Evolutionary conservation across 441 rosid species (phyloP).

Genomic region (Syzygium syzygioides): DNA sequence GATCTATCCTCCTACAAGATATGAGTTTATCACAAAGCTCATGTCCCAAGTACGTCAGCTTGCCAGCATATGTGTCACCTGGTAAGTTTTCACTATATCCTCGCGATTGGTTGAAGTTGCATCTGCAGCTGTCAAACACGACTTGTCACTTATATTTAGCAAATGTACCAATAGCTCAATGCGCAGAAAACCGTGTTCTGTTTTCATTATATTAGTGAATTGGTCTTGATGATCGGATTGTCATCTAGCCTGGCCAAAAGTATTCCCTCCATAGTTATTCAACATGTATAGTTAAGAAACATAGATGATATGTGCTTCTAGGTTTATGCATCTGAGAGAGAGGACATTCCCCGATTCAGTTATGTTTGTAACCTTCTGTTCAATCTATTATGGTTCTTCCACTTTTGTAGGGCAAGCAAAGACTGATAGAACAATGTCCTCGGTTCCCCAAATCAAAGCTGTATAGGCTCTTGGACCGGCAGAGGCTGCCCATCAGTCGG

Average conservation of each 20-base stretch:
- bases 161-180: not conserved
- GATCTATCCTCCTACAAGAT: slow-evolving; percentile 15
- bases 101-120: not conserved
- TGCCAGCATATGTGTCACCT: slow-evolving; percentile 49
- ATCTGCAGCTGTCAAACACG: not conserved
- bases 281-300: not conserved
- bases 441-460: slow-evolving; percentile 19
- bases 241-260: not conserved
- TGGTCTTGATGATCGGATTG: not conserved
- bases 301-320: not conserved
- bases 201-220: not conserved
- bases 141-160: not conserved
- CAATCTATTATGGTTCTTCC: not conserved
- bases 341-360: not conserved
- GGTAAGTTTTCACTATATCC: slow-evolving; percentile 33
- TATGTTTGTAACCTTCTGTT: not conserved
- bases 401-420: slow-evolving; percentile 18
- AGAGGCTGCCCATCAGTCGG: not conserved
- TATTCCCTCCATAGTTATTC: not conserved
- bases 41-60: slow-evolving; percentile 77
- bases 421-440: not conserved
- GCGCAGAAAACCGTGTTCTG: not conserved
- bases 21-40: slow-evolving; percentile 32
- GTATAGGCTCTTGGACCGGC: not conserved
- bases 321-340: not conserved